Evolutionary conservation across 2,329 filamentous ascomycete species (phyloP), one percentile per base, ranked within the genome.

Genomic region (Curvularia sp.): DNA sequence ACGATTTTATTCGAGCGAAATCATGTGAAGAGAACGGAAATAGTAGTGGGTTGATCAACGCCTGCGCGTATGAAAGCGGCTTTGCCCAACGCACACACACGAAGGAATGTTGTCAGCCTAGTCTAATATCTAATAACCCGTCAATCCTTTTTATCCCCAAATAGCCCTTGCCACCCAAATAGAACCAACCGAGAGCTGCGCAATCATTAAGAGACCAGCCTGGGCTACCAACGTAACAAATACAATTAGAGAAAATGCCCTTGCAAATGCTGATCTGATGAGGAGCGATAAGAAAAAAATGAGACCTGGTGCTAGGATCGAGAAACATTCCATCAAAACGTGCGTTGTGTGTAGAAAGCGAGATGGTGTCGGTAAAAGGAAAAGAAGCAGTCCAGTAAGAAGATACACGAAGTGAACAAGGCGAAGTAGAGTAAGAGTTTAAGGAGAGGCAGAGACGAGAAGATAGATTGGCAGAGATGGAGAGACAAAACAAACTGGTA

Each of bases 401-500:
- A 43, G 44, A 55, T 49, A 55, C 30, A 58, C 28, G 55, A 55
- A 55, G 51, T 38, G 44, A 39, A 49, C 18, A 26, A 13, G 8
- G 22, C 12, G 7, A 26, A 22, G 13, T 24, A 15, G 9, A 33
- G 18, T 24, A 39, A 30, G 12, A 15, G 28, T 15, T 18, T 20
- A 48, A 22, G 13, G 15, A 49, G 46, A 35, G 55, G 33, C 26
- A 38, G 24, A 18, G 35, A 8, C 2, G 13, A 5, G 18, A 2
- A 22, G 9, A 13, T 28, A 49, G 26, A 8, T 28, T 7, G 26
- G 6, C 26, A 38, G 24, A 9, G 35, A 18, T 15, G 15, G 13
- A 24, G 3, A 30, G 9, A 13, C 35, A 44, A 26, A 48, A 31
- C 46, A 49, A 39, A 50, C 46, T 58, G 55, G 55, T 58, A 58